Conservation (phyloP, 371 early-diverging fungal species). For the Mucor circinelloides region DNA sequence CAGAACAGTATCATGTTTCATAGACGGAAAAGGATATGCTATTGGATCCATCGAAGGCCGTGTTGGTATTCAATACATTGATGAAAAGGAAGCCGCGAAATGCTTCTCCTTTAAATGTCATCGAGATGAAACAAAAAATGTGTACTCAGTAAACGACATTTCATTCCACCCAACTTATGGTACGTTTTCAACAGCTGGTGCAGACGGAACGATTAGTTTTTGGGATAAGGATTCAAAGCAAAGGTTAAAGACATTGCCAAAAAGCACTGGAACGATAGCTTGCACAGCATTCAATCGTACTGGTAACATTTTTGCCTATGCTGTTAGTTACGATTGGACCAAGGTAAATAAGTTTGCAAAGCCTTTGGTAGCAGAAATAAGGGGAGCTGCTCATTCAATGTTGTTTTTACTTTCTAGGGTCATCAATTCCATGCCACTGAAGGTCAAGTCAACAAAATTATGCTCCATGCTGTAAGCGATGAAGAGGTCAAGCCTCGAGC, state of each 20-base stretch:
- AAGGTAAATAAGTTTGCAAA: slow-evolving; percentile 58
- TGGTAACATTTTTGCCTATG: slow-evolving; percentile 93
- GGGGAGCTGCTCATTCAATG: not conserved
- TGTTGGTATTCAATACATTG: slow-evolving; percentile 87
- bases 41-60: slow-evolving; percentile 93
- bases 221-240: slow-evolving; percentile 95
- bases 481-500: slow-evolving; percentile 34
- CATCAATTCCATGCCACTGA: slow-evolving; percentile 32
- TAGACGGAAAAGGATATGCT: slow-evolving; percentile 81
- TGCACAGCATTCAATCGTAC: slow-evolving; percentile 82
- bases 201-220: slow-evolving; percentile 87
- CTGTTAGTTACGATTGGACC: slow-evolving; percentile 96
- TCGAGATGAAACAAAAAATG: slow-evolving; percentile 70
- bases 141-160: slow-evolving; percentile 84
- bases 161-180: slow-evolving; percentile 86
- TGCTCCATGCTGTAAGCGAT: slow-evolving; percentile 31
- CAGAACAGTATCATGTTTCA: slow-evolving; percentile 76
- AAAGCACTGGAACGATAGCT: slow-evolving; percentile 70
- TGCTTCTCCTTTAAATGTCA: slow-evolving; percentile 96
- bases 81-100: slow-evolving; percentile 70
- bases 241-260: slow-evolving; percentile 68
- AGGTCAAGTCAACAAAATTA: slow-evolving; percentile 30
- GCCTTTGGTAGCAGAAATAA: not conserved
- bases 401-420: slow-evolving; percentile 17
- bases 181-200: slow-evolving; percentile 90